A percentile compares a stretch with the other conserved stretches of the same genome.
Conservation (phyloP, 2,329 filamentous ascomycete genomes). For the Volutella citrinella region DNA sequence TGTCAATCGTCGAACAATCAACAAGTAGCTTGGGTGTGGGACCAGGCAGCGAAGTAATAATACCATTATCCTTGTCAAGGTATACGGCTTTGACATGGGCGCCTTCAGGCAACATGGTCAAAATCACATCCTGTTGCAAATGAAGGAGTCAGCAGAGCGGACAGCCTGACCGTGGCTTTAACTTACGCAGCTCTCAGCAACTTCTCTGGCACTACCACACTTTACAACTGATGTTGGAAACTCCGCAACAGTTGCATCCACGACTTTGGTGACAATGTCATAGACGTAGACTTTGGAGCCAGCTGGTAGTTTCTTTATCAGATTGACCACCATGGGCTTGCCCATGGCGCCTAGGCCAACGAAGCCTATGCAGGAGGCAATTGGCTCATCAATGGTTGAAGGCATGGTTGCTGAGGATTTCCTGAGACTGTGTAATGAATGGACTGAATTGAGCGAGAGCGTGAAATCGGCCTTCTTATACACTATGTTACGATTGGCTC, state of each 20-base stretch:
- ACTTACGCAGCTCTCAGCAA: neutral
- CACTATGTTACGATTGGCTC: too few relatives aligned
- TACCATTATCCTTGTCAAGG: constrained; percentile 1
- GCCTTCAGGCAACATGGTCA: constrained; percentile 11
- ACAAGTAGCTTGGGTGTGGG: neutral
- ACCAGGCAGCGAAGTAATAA: neutral
- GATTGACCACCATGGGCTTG: constrained; percentile 7
- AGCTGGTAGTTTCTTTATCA: neutral
- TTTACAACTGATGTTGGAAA: neutral
- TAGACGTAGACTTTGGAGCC: neutral
- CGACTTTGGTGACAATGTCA: constrained; percentile 1
- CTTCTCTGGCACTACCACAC: neutral
- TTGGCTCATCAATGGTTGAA: too few relatives aligned
- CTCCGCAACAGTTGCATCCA: neutral
- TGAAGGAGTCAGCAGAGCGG: too few relatives aligned
- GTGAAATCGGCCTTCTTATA: too few relatives aligned
- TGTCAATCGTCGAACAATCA: constrained; percentile 11
- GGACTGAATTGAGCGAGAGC: too few relatives aligned
- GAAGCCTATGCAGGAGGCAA: too few relatives aligned
- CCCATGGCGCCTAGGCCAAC: constrained; percentile 10
- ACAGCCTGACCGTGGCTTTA: neutral
- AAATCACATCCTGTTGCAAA: constrained; percentile 4
- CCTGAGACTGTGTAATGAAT: too few relatives aligned
- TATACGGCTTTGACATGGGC: constrained; percentile 6
- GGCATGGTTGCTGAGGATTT: too few relatives aligned